phyloP scores from a whole-genome alignment of 345 rosid genomes.

The Citrus maxima region DNA sequence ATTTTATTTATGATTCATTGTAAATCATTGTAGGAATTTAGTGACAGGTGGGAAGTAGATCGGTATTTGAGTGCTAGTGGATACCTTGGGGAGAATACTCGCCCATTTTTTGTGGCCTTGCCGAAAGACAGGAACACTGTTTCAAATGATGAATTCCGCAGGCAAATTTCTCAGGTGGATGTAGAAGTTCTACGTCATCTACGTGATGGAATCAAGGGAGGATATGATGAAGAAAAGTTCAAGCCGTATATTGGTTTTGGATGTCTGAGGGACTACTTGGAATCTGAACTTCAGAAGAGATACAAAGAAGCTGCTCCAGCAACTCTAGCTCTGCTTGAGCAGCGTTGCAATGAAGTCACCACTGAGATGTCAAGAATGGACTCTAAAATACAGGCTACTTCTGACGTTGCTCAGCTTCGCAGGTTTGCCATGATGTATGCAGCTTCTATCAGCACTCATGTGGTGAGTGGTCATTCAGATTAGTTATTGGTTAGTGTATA shows the following conservation, averaged over 20 bases:
- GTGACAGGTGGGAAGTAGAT: conserved; percentile 84
- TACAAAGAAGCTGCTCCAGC: conserved; percentile 95
- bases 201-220: conserved; percentile 81
- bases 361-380: conserved; percentile 66
- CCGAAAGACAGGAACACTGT: conserved; percentile 79
- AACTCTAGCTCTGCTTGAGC: conserved; percentile 93
- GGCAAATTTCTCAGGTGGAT: conserved; percentile 85
- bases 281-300: conserved; percentile 89
- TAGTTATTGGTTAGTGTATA: background rate
- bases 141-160: conserved; percentile 87
- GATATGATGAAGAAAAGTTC: conserved; percentile 92
- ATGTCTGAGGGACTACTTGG: conserved; percentile 79
- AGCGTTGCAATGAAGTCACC: conserved; percentile 72
- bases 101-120: conserved; percentile 81
- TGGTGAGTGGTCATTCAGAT: conserved; percentile 45
- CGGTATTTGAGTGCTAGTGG: conserved; percentile 93
- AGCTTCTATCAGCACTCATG: conserved; percentile 82
- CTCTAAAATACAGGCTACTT: conserved; percentile 76
- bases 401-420: conserved; percentile 85
- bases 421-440: conserved; percentile 81
- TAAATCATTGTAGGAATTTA: conserved; percentile 59
- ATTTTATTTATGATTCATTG: background rate
- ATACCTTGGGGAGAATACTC: conserved; percentile 87
- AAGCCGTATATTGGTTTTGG: conserved; percentile 67
- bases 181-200: conserved; percentile 61